Base-by-base conservation (phyloP, 75 land plant species). In the Sequoia sempervirens region DNA sequence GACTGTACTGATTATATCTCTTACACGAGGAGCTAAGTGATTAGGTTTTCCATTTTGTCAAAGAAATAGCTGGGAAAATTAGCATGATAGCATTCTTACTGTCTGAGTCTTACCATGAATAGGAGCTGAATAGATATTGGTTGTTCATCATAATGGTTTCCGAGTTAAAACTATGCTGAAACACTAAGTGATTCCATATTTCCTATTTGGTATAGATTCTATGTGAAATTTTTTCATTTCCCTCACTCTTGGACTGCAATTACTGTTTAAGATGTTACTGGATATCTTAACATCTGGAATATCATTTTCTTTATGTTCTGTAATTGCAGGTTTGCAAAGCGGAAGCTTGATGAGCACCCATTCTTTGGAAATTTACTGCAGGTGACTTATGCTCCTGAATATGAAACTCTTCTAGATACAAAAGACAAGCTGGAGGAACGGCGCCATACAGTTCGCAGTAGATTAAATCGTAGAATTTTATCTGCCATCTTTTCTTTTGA, bases 371-470 rank as follows among this genome's bases (percentile, higher is more conserved):
- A 96, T 78, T 87, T 89, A 45, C 83, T 98, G 78, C 89, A 94
- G 85, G 95, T 98, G 30, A 81, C 89, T 4, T 98, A 98, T 89
- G 99, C 98, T 70, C 93, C 96, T 82, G 82, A 90, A 30, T 96
- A 87, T 87, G 99, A 98, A 85, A 90, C 80, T 41, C 85, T 93
- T 26, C 56, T 74, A 68, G 99, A 98, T 76, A 94, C 95, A 12
- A 92, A 91, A 79, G 92, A 94, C 66, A 98, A 98, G 87, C 82
- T 98, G 75, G 99, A 98, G 85, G 91, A 86, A 37, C 92, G 99
- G 84, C 87, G 92, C 84, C 90, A 82, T 52, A 95, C 92, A 85
- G 94, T 98, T 72, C 52, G 92, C 14, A 87, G 87, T 47, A 88
- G 98, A 84, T 84, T 91, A 69, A 89, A 87, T 80, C 40, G 98